These are phyloP conservation scores for Ogataea parapolymorpha DNA, from an alignment of 805 yeast genomes.

Conservation along the genomic window DNA sequence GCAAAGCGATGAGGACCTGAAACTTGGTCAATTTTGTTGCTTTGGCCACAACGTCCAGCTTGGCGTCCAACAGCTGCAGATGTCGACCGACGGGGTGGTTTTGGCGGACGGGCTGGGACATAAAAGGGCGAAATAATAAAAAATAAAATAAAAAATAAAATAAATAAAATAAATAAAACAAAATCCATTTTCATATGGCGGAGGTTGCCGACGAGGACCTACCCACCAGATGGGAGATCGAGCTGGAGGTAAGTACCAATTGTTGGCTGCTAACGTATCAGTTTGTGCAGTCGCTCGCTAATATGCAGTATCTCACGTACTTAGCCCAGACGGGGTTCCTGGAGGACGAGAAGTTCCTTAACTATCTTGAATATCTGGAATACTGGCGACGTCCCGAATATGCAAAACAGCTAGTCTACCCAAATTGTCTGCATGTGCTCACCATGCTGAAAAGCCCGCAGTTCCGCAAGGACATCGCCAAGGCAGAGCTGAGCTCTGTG, in stretches of 20 bases:
- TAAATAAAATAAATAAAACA: not conserved
- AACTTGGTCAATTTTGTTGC: constrained; percentile 9
- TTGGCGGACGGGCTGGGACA: constrained; percentile 1
- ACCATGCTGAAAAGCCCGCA: constrained; percentile 54
- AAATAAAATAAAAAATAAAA: no score
- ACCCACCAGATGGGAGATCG: constrained; percentile 88
- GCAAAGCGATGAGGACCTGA: constrained; percentile 8
- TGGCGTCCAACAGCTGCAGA: constrained; percentile 7
- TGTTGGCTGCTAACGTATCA: constrained; percentile 25
- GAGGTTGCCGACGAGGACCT: constrained; percentile 30
- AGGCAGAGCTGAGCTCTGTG: constrained; percentile 54
- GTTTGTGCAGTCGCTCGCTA: constrained; percentile 90
- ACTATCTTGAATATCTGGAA: constrained; percentile 74
- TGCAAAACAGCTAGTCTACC: constrained; percentile 70
- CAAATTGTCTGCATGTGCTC: constrained; percentile 82
- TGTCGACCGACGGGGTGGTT: constrained; percentile 12
- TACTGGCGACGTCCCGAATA: constrained; percentile 81
- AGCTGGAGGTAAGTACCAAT: constrained; percentile 56
- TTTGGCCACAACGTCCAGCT: constrained; percentile 7
- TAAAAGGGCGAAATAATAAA: not conserved
- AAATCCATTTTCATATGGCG: constrained; percentile 1
- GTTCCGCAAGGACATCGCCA: constrained; percentile 53
- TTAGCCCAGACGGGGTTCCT: constrained; percentile 81
- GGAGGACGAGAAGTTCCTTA: constrained; percentile 66
- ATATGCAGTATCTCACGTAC: constrained; percentile 81